Evolutionary conservation across 2,329 filamentous ascomycete genomes (phyloP), one percentile per base, ranked within the genome.

Genomic region (Pestalotiopsis sp.): DNA sequence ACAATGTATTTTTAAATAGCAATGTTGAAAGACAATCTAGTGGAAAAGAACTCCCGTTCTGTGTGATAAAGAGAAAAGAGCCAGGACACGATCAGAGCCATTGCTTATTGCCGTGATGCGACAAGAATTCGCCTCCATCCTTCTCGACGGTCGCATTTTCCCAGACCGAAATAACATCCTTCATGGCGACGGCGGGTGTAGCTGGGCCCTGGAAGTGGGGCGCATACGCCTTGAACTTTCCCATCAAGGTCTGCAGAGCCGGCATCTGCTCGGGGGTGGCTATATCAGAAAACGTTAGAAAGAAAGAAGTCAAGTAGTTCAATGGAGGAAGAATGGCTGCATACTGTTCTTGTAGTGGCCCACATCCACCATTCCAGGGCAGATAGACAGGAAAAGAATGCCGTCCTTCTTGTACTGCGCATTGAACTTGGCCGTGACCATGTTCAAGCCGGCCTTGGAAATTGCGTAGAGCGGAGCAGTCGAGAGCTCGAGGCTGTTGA

Each of bases 61-160:
- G 1, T 31, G 6, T 7, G 27, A 1, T 31, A 1, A 31, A 7
- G 27, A 9, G 6, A 31, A 31, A 31, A 31, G 27, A 31, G 27
- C 6, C 6, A 9, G 27, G 6, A 52, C 2, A 11, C 7, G 1
- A 49, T 49, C 39, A 88, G 9, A 89, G 61, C 86, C 86, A 89
- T 67, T 84, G 79, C 76, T 86, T 84, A 70, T 80, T 86, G 2
- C 87, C 86, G 68, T 81, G 73, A 49, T 91, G 87, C 39, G 86
- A 87, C 1, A 90, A 70, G 72, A 87, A 89, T 0, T 78, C 75
- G 3, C 89, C 88, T 1, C 81, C 86, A 72, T 84, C 72, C 13
- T 39, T 25, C 52, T 74, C 69, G 11, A 75, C 68, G 0, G 76
- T 79, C 4, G 72, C 74, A 31, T 73, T 75, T 23, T 76, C 59